A percentile compares a stretch with the other conserved stretches of the same genome.
Conservation (phyloP, 805 yeast species). For the Yamadazyma takamatsuzukensis region DNA sequence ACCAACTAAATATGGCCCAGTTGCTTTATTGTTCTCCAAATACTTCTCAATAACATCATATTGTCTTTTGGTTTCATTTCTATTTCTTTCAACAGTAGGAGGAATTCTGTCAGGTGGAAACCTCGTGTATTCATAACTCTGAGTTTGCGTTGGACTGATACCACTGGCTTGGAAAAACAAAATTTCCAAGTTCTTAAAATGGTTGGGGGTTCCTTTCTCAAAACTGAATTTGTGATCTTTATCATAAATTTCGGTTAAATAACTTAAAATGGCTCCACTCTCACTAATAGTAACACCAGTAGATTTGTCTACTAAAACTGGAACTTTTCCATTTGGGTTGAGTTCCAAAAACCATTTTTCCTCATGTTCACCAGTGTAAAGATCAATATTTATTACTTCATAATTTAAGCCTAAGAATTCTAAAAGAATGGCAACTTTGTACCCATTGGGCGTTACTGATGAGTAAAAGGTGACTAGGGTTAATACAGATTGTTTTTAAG, state of each 20-base stretch:
- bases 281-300: slow-evolving; percentile 51
- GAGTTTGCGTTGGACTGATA: slow-evolving; percentile 62
- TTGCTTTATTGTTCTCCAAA: slow-evolving; percentile 43
- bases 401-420: slow-evolving; percentile 43
- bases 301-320: slow-evolving; percentile 42
- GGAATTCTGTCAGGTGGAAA: slow-evolving; percentile 49
- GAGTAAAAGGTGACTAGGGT: slow-evolving; percentile 21
- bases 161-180: slow-evolving; percentile 53
- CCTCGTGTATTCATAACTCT: slow-evolving; percentile 44
- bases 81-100: slow-evolving; percentile 52
- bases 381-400: slow-evolving; percentile 37
- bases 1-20: slow-evolving; percentile 52
- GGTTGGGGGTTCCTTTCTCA: slow-evolving; percentile 31
- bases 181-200: slow-evolving; percentile 54
- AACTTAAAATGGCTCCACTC: slow-evolving; percentile 58
- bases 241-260: slow-evolving; percentile 59
- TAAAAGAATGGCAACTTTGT: slow-evolving; percentile 36
- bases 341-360: slow-evolving; percentile 53
- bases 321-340: slow-evolving; percentile 66
- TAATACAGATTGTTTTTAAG: too few relatives aligned
- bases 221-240: slow-evolving; percentile 45
- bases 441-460: slow-evolving; percentile 41
- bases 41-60: slow-evolving; percentile 51
- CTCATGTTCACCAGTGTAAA: slow-evolving; percentile 44
- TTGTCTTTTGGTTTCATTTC: slow-evolving; percentile 48